Evolutionary conservation across 768 basidiomycete genomes (phyloP).

Genomic region (Suillus brevipes): DNA sequence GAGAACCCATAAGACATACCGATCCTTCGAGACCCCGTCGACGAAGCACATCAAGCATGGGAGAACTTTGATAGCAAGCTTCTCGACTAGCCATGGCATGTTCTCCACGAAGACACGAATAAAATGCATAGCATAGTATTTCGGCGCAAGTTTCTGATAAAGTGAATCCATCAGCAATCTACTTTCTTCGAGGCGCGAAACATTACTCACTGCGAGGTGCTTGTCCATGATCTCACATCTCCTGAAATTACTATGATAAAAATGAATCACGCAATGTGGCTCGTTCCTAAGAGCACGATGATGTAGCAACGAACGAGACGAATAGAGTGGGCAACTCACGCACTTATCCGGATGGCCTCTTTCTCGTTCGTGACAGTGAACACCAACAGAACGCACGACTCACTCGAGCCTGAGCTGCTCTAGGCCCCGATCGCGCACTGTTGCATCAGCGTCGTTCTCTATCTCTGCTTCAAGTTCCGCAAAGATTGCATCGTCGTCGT

Average conservation of each 20-base stretch:
- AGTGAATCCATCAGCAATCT: constrained; percentile 10
- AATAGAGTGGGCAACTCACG: constrained; percentile 57
- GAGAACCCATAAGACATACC: constrained; percentile 36
- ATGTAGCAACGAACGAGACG: constrained; percentile 8
- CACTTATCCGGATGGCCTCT: constrained; percentile 79
- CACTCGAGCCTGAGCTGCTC: constrained; percentile 77
- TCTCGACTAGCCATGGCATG: constrained; percentile 94
- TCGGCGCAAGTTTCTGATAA: constrained; percentile 75
- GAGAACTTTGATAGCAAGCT: constrained; percentile 81
- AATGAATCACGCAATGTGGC: constrained; percentile 83
- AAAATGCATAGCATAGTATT: constrained; percentile 88
- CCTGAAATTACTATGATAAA: constrained; percentile 90
- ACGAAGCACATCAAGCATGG: constrained; percentile 93
- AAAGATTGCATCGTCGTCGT: constrained; percentile 74
- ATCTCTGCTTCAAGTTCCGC: constrained; percentile 85
- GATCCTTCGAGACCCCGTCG: constrained; percentile 78
- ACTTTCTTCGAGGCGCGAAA: background rate
- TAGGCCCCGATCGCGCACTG: constrained; percentile 78
- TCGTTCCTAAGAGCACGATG: constrained; percentile 57
- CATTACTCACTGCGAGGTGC: constrained; percentile 75
- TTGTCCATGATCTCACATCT: constrained; percentile 97
- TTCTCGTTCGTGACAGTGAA: constrained; percentile 67
- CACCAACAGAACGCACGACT: constrained; percentile 33
- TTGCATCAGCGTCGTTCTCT: constrained; percentile 68
- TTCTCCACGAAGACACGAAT: constrained; percentile 91